A percentile compares a stretch with the other conserved stretches of the same genome.
Evolutionary conservation across 176 grass and related monocot genomes (phyloP).

Genomic region (Cenchrus purpureus): DNA sequence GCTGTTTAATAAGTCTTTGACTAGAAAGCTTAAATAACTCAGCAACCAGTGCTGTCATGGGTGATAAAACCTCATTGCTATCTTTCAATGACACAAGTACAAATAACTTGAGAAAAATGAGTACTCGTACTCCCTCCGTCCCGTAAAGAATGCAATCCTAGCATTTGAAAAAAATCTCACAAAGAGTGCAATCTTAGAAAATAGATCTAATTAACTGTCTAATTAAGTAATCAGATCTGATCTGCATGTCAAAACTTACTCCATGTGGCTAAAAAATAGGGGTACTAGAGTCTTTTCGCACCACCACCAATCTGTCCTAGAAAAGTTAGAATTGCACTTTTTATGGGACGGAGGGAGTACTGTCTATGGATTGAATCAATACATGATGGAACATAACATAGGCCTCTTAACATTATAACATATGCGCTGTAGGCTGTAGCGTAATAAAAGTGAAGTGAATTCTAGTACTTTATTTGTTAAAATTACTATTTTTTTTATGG

Average conservation of each 20-base stretch:
- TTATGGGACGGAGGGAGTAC: background rate
- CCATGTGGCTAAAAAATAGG: no score
- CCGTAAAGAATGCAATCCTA: no score
- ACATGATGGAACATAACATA: conserved; percentile 29
- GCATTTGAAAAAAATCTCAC: no score
- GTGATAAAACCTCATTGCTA: conserved; percentile 42
- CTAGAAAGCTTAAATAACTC: conserved; percentile 43
- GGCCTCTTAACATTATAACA: background rate
- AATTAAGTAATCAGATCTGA: no score
- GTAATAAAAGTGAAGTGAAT: conserved; percentile 17
- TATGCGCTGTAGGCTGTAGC: background rate
- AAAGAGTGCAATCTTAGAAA: no score
- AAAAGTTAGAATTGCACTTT: no score
- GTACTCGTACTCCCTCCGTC: background rate
- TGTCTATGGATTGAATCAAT: conserved; percentile 6
- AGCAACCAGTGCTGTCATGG: conserved; percentile 23
- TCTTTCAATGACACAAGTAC: conserved; percentile 34
- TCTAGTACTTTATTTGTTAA: conserved; percentile 15
- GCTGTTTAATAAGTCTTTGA: conserved; percentile 46
- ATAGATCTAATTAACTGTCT: no score
- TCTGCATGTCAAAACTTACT: no score
- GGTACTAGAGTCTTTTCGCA: no score
- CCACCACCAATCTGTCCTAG: no score
- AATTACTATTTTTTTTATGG: background rate
- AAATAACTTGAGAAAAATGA: conserved; percentile 31